Conservation (phyloP, 371 early-diverging fungal genomes). For the Dinochytrium kinnereticum region DNA sequence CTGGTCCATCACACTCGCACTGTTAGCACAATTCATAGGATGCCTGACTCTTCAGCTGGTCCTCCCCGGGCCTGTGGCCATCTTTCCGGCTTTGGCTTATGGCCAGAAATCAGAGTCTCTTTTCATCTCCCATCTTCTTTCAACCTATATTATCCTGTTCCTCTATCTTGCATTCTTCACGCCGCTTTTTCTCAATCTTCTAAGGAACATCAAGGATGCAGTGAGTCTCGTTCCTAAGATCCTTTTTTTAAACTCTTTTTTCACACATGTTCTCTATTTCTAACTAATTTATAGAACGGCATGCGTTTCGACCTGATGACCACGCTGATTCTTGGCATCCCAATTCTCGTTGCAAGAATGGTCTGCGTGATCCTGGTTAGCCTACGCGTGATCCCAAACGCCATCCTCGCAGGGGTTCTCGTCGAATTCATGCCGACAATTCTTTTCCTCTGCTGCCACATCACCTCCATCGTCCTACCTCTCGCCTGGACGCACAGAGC, state of each 20-base stretch:
- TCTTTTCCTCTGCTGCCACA: not conserved
- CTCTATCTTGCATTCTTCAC: not conserved
- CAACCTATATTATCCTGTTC: slow-evolving; percentile 4
- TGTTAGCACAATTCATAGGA: slow-evolving; percentile 2
- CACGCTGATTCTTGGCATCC: not conserved
- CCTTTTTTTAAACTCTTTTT: not conserved
- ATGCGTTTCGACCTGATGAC: slow-evolving; percentile 2
- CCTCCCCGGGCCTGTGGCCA: not conserved
- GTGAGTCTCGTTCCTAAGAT: not conserved
- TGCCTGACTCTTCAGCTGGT: slow-evolving; percentile 6
- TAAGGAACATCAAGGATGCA: slow-evolving; percentile 4
- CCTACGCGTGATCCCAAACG: not conserved
- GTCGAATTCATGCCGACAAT: slow-evolving; percentile 2
- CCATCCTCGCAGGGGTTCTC: not conserved
- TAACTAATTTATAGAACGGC: not conserved
- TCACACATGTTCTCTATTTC: not conserved
- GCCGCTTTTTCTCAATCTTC: not conserved
- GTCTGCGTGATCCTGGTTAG: not conserved
- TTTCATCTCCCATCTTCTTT: slow-evolving; percentile 6
- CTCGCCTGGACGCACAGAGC: not conserved
- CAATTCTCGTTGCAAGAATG: not conserved
- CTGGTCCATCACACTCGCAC: not conserved
- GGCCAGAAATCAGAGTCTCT: not conserved
- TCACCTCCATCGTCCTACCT: slow-evolving; percentile 10
- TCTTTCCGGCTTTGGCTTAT: not conserved